Percentiles rank a stretch among this genome's conserved stretches.
phyloP scores from a whole-genome alignment of 2,329 filamentous ascomycete species.

The Cylindrodendrum hubeiense region DNA sequence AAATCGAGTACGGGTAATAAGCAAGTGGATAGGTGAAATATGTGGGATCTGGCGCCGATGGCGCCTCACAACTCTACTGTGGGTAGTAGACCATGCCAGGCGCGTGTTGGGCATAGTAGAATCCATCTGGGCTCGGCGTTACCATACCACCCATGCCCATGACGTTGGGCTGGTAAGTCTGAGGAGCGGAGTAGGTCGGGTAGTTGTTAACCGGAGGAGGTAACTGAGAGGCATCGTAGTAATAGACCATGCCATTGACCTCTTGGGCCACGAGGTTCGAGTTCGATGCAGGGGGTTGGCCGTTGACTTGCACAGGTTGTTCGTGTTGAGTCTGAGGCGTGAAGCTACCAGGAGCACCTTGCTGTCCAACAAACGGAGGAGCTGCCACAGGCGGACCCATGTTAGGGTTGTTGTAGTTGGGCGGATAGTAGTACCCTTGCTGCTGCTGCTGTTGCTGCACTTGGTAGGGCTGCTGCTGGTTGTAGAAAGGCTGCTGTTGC shows the following conservation, averaged over 20 bases:
- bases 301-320: conserved; percentile 51
- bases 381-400: conserved; percentile 64
- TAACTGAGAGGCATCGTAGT: conserved; percentile 85
- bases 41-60: conserved; percentile 31
- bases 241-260: conserved; percentile 96
- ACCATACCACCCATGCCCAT: conserved; percentile 86
- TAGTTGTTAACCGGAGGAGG: conserved; percentile 65
- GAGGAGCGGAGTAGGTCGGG: conserved; percentile 61
- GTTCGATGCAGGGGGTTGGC: conserved; percentile 41
- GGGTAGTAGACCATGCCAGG: conserved; percentile 72
- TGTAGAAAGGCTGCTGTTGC: conserved; percentile 67
- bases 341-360: conserved; percentile 56
- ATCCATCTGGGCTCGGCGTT: conserved; percentile 75
- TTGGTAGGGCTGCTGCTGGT: conserved; percentile 68
- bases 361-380: conserved; percentile 69
- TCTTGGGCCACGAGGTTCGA: conserved; percentile 80
- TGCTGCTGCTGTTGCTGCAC: conserved; percentile 58
- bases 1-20: conserved; percentile 46
- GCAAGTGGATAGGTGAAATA: conserved; percentile 40
- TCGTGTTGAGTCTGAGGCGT: conserved; percentile 56
- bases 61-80: conserved; percentile 59
- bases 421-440: conserved; percentile 77
- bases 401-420: conserved; percentile 60
- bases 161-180: conserved; percentile 67
- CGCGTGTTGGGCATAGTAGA: conserved; percentile 74